Conservation (phyloP, 106 monocot genomes). For the Ottelia alismoides region DNA sequence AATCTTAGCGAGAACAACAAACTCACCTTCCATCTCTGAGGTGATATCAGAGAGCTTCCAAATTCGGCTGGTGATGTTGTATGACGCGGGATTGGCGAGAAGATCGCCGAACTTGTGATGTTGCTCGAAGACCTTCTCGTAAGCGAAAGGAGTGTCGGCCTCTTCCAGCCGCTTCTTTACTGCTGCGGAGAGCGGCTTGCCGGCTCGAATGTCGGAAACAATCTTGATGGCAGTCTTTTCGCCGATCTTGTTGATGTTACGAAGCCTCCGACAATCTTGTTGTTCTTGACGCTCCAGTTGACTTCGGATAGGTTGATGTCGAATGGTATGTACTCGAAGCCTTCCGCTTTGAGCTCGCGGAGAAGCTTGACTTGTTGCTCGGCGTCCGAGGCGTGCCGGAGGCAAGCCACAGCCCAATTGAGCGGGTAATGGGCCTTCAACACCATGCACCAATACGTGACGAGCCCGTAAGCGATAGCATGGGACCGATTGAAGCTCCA, state of each 20-base stretch:
- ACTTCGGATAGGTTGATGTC: not conserved
- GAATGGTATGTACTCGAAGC: not conserved
- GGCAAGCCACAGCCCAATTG: not conserved
- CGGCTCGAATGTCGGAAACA: not conserved
- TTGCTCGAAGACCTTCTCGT: not conserved
- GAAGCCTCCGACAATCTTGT: not conserved
- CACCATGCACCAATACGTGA: not conserved
- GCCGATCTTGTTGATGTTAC: not conserved
- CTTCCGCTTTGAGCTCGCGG: not conserved
- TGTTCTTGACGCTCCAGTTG: not conserved
- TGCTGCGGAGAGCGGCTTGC: not conserved
- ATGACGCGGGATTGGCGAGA: not conserved
- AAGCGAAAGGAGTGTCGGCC: not conserved
- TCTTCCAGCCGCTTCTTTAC: not conserved
- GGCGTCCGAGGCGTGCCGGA: not conserved
- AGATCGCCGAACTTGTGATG: not conserved
- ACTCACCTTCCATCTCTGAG: not conserved
- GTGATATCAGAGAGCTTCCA: not conserved
- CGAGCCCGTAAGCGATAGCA: not conserved
- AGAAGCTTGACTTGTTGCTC: not conserved
- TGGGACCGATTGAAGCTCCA: not conserved
- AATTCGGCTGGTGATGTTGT: not conserved
- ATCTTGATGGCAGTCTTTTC: not conserved
- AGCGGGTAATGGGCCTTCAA: not conserved
- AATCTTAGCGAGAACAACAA: not conserved